Base-by-base conservation (phyloP, 352 stramenopile genomes). In the Pilasporangium apinafurcum region DNA sequence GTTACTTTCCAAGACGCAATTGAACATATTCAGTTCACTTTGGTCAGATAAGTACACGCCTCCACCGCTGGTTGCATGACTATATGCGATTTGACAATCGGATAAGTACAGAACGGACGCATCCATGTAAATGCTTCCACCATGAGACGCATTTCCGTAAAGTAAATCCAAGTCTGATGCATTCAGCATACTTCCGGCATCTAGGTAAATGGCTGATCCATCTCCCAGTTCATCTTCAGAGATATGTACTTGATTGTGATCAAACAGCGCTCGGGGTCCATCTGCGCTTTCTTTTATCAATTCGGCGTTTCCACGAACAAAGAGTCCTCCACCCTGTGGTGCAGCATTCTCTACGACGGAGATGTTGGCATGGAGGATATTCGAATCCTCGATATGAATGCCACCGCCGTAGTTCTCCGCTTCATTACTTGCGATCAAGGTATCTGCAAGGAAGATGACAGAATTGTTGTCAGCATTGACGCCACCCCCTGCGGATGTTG, bases 111-210 rank as follows among this genome's bases (percentile, higher is more conserved):
- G 40, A 5, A 5, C 18, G 2, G 50, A 49, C 2, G 38, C 36
- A 12, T 59, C 51, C 1, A 73, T 40, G 13, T 51, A 65, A 34
- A 76, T 33, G 5, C 62, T 62, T 17, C 58, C 62, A 0, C 65
- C 62, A 3, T 30, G 37, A 25, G 26, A 36, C 4, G 54, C 62
- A 14, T 2, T 36, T 2, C 62, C 55, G 10, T 53, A 35, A 0
- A 30, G 29, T 2, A 76, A 18, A 7, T 31, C 27, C 16, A 72
- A 13, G 10, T 38, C 45, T 21, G 37, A 51, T 0, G 34, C 51
- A 8, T 59, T 24, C 8, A 60, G 17, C n/a, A 29, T 32, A 25
- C 62, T 60, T 5, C 46, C 25, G 4, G 33, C 2, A 3, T 40
- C 44, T 5, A 68, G 27, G 13, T 60, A 76, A 13, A 76, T 27